These are phyloP conservation scores for Aureobasidium subglaciale DNA, from an alignment of 2,329 filamentous ascomycete genomes.

Conservation along the genomic window DNA sequence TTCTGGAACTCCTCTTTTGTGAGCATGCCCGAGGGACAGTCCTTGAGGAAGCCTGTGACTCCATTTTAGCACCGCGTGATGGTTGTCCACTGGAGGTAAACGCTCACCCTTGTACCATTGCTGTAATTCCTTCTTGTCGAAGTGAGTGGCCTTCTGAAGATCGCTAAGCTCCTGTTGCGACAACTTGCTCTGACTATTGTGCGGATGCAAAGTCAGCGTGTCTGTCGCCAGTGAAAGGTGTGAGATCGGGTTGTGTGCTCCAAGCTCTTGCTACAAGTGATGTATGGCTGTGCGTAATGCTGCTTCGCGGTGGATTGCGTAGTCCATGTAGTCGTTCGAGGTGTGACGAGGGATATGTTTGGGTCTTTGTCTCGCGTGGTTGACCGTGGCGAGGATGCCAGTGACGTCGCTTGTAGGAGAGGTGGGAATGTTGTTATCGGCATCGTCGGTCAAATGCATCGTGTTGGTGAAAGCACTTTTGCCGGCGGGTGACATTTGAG, in stretches of 20 bases:
- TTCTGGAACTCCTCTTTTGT: slow-evolving; percentile 99
- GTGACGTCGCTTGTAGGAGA: neutral
- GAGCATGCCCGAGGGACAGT: slow-evolving; percentile 93
- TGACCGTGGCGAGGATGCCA: slow-evolving; percentile 17
- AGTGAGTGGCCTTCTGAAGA: slow-evolving; percentile 93
- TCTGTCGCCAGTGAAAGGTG: slow-evolving; percentile 23
- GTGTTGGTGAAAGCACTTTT: neutral
- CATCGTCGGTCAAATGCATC: slow-evolving; percentile 1
- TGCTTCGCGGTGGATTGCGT: slow-evolving; percentile 27
- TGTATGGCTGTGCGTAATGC: slow-evolving; percentile 28
- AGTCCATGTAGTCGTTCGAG: slow-evolving; percentile 26
- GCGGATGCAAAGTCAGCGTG: slow-evolving; percentile 26
- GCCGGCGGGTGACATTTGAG: neutral
- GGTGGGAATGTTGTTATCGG: neutral
- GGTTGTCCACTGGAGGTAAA: no score
- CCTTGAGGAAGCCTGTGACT: slow-evolving; percentile 83
- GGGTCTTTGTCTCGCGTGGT: slow-evolving; percentile 29
- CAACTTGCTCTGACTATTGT: slow-evolving; percentile 86
- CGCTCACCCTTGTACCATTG: slow-evolving; percentile 99
- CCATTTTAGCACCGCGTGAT: slow-evolving; percentile 18
- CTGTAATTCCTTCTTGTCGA: slow-evolving; percentile 98
- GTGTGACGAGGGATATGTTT: slow-evolving; percentile 27
- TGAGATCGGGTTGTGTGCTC: slow-evolving; percentile 23
- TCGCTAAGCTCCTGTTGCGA: slow-evolving; percentile 92
- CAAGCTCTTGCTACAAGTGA: slow-evolving; percentile 27